Base-by-base conservation (phyloP, 139 green algal species). In the Pleodorina starrii region DNA sequence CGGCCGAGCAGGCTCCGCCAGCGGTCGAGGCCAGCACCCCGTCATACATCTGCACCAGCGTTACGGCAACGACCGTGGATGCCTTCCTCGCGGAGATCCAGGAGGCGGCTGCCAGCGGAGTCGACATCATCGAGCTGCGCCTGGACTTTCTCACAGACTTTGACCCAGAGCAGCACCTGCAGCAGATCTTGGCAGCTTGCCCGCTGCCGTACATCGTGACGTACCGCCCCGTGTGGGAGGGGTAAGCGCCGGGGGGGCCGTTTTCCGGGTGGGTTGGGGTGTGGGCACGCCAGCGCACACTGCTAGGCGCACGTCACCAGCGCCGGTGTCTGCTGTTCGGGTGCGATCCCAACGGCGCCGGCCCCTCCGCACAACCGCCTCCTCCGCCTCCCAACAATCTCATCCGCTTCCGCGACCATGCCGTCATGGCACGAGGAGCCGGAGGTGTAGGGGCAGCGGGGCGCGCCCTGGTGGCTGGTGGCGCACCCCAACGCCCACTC, bases 201-300 rank as follows among this genome's bases (percentile, higher is more conserved):
- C 73, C 86, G 12, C 87, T 97, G 73, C 96, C 96, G 0, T 94
- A 92, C 78, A 97, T 99, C 36, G 94, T 98, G 14, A 99, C 97
- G 1, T 98, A 94, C 90, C 91, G 98, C 2, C 96, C 98, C 0
- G 89, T 68, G 0, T 99, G 98, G 97, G 98, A 99, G 84, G 96
- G 97, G 96, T 98, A 86, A 90, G 95, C 42, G 50, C n/a, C 6
- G 44, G 42, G 54, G 54, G n/a, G n/a, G n/a, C n/a, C n/a, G 32
- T 43, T 57, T 12, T 21, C 10, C 11, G 48, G 48, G 10, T 57
- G 11, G 48, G 48, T 12, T 57, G 48, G 48, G 48, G 48, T 12
- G n/a, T n/a, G n/a, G n/a, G n/a, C n/a, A n/a, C n/a, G n/a, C n/a
- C n/a, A n/a, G n/a, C n/a, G n/a, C n/a, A n/a, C n/a, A n/a, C n/a